These are phyloP conservation scores for Saccharomycopsis schoenii DNA, from an alignment of 805 yeast species.

Conservation along the genomic window DNA sequence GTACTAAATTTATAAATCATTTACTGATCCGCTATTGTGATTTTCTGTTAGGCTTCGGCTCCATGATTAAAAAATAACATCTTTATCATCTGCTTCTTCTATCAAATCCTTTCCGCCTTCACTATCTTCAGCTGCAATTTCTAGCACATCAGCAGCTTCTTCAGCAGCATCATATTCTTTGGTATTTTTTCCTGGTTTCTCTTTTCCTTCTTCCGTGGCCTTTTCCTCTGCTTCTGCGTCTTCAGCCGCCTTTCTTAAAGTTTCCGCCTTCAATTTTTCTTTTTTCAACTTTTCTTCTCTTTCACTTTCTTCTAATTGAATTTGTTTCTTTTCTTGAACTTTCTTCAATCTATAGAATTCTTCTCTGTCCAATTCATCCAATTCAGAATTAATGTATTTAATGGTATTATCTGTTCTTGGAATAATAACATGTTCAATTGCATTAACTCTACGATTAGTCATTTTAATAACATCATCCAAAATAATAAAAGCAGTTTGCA, in stretches of 20 bases:
- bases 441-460: constrained; percentile 96
- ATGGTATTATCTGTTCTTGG: constrained; percentile 97
- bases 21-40: no score
- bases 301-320: constrained; percentile 59
- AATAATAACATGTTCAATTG: constrained; percentile 95
- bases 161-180: constrained; percentile 12
- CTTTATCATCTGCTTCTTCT: constrained; percentile 29
- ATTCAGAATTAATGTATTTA: constrained; percentile 81
- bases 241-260: constrained; percentile 19
- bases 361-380: constrained; percentile 96
- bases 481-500: constrained; percentile 94
- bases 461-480: constrained; percentile 96
- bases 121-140: not conserved
- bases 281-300: constrained; percentile 35
- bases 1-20: no score
- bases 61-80: constrained; percentile 15
- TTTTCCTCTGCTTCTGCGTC: constrained; percentile 22
- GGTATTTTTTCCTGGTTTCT: constrained; percentile 21
- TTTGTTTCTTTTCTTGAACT: constrained; percentile 90
- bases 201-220: constrained; percentile 10
- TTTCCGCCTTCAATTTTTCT: constrained; percentile 19
- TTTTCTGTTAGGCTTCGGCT: no score
- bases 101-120: constrained; percentile 18
- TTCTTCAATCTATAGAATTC: constrained; percentile 94
- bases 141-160: constrained; percentile 10